Evolutionary conservation across 2,329 filamentous ascomycete genomes (phyloP).

Genomic region (Aschersonia sp.): DNA sequence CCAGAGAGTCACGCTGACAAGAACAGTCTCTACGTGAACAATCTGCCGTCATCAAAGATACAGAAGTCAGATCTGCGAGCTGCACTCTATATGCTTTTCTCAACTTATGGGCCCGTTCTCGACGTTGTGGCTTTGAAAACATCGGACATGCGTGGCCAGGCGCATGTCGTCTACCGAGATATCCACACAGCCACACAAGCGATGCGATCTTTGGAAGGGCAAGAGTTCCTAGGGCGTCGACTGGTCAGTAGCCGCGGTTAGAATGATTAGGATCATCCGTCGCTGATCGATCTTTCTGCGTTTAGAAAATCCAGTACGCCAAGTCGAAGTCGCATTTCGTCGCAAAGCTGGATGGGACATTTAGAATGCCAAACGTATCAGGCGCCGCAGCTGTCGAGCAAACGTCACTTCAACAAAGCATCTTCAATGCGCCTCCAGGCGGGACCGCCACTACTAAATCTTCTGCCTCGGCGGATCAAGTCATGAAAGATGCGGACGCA

Average conservation of each 20-base stretch:
- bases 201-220: slow-evolving; percentile 76
- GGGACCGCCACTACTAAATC: slow-evolving; percentile 36
- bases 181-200: slow-evolving; percentile 85
- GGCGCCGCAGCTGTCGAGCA: slow-evolving; percentile 43
- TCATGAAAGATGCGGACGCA: slow-evolving; percentile 35
- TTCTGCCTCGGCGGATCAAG: slow-evolving; percentile 27
- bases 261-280: not conserved
- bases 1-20: not conserved
- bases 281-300: not conserved
- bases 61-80: slow-evolving; percentile 78
- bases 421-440: slow-evolving; percentile 56
- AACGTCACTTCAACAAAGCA: slow-evolving; percentile 64
- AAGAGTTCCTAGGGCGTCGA: slow-evolving; percentile 69
- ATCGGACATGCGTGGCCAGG: slow-evolving; percentile 86
- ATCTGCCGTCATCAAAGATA: slow-evolving; percentile 74
- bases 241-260: slow-evolving; percentile 45
- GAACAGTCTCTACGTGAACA: slow-evolving; percentile 69
- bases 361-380: slow-evolving; percentile 48
- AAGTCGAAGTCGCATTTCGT: slow-evolving; percentile 81
- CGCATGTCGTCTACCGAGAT: slow-evolving; percentile 83
- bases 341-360: slow-evolving; percentile 83
- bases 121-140: slow-evolving; percentile 87
- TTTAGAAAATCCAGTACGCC: slow-evolving; percentile 80
- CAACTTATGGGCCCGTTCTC: slow-evolving; percentile 81
- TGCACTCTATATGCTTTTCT: slow-evolving; percentile 83